These are phyloP conservation scores for Tolypocladium nubicola DNA, from an alignment of 2,329 filamentous ascomycete species.

Conservation along the genomic window DNA sequence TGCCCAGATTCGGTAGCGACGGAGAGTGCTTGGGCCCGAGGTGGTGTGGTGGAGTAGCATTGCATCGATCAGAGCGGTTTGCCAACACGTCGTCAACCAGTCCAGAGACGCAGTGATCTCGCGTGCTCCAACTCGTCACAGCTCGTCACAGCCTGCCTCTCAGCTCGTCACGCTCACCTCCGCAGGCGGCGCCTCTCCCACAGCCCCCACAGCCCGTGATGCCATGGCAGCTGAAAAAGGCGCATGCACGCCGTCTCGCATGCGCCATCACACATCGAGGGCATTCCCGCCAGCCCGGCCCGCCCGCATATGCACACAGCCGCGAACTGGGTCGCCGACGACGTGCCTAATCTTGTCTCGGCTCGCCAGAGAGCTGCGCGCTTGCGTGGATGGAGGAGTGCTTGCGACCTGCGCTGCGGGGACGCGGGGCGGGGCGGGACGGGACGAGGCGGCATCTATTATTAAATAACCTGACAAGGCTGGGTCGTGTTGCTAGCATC, in stretches of 20 bases:
- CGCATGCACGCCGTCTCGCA: background rate
- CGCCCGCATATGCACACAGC: background rate
- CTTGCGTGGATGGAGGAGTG: background rate
- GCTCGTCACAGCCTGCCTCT: background rate
- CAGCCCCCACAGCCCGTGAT: background rate
- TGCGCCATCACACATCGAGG: background rate
- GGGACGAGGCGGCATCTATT: background rate
- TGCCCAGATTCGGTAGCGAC: background rate
- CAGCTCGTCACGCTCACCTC: background rate
- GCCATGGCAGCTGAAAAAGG: background rate
- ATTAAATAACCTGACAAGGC: background rate
- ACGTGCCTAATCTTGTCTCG: background rate
- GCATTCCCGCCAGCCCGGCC: background rate
- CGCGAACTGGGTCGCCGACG: background rate
- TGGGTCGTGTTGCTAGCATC: background rate
- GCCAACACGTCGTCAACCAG: background rate
- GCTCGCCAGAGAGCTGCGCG: background rate
- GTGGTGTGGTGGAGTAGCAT: conserved; percentile 1
- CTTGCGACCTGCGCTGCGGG: background rate
- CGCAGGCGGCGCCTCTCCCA: background rate
- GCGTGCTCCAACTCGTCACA: background rate
- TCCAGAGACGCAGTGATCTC: background rate
- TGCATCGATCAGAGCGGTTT: background rate
- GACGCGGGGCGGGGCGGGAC: background rate
- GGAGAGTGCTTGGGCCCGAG: background rate